Base-by-base conservation (phyloP, 2,329 filamentous ascomycete species). In the Fusarium sp. region DNA sequence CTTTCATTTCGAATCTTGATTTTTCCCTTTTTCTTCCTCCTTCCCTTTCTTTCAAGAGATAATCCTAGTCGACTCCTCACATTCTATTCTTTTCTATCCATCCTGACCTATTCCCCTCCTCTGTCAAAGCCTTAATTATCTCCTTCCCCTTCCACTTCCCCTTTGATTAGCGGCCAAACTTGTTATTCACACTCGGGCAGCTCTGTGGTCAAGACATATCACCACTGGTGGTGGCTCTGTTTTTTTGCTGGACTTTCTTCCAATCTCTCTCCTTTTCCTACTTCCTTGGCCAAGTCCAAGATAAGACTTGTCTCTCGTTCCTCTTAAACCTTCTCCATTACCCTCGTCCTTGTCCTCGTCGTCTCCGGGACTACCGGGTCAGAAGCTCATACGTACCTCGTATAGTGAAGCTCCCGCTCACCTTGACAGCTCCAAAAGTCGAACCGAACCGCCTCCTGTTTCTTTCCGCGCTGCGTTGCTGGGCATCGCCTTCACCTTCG, bases 341-440 rank as follows among this genome's bases (percentile, higher is more conserved):
- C 45, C 32, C 55, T 66, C 67, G 46, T 50, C 35, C 52, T 66
- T 48, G 40, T 43, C 35, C 55, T 66, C 67, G 43, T 50, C 35
- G 55, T 66, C 67, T 50, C 50, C 68, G 60, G 60, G 56, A 47
- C 49, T 50, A 68, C 67, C 67, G 67, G 53, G 58, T 71, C 54
- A 32, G 49, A 65, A 51, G 50, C 14, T 26, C 22, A 55, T 50
- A 59, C 53, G 37, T 53, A 43, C 32, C 50, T 69, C 50, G 46
- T 67, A 70, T 70, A 22, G 40, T 62, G 43, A 68, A 68, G 55
- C 55, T 66, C 35, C 56, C 50, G 47, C 45, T 60, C 51, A 43
- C 53, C 20, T 45, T 35, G 22, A 32, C 39, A 22, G 45, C 32
- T 17, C 20, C 37, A 30, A 39, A 32, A 30, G 37, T 44, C 57